phyloP scores from a whole-genome alignment of 1,139 yeast genomes.

The Debaryomyces sp. region DNA sequence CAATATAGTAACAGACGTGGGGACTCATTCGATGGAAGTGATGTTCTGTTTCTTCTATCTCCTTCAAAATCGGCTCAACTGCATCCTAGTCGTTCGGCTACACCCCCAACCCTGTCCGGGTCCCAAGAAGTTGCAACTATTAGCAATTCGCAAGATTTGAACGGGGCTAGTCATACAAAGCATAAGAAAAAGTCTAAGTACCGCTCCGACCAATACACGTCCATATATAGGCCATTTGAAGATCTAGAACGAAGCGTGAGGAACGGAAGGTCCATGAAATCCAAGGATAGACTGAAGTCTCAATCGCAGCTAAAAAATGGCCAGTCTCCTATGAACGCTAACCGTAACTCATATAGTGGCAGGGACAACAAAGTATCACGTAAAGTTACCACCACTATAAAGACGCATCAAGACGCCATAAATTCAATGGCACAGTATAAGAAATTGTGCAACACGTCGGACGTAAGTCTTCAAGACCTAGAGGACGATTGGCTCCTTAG shows the following conservation, averaged over 20 bases:
- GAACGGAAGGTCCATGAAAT: background rate
- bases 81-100: conserved; percentile 9
- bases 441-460: background rate
- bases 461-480: conserved; percentile 3
- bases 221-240: background rate
- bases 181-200: background rate
- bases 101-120: conserved; percentile 11
- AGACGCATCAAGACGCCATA: conserved; percentile 8
- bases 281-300: background rate
- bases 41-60: background rate
- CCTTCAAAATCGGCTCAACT: conserved; percentile 6
- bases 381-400: background rate
- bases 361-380: background rate
- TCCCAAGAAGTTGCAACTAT: conserved; percentile 11
- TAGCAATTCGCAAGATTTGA: background rate
- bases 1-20: conserved; percentile 11
- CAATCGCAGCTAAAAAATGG: background rate
- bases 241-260: background rate
- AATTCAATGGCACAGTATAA: conserved; percentile 12
- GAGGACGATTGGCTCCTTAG: conserved; percentile 30
- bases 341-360: background rate
- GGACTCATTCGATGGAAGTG: background rate
- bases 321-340: background rate
- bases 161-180: background rate
- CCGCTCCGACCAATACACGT: background rate